Base-by-base conservation (phyloP, 768 basidiomycete species). In the Dioszegia aurantiaca region DNA sequence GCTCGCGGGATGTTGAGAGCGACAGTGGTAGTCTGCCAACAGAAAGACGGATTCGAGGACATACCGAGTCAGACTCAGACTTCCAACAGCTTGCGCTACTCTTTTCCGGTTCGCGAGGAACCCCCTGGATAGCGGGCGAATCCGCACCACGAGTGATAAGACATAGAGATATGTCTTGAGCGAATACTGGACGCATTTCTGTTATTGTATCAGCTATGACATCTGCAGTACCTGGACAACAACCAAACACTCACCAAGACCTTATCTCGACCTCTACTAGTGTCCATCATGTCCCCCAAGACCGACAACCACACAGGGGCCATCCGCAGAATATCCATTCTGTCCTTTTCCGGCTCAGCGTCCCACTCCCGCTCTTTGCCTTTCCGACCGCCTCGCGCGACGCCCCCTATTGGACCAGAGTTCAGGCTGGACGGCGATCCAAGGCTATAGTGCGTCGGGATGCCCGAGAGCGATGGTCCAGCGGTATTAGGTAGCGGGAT, bases 171-270 rank as follows among this genome's bases (percentile, higher is more conserved):
- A 74, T 14, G 68, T 72, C 41, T 62, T 49, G 4, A 71, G 55
- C 28, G 73, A 61, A 48, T 74, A 74, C 49, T 74, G 73, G 3
- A 59, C 53, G 56, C 66, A 68, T 74, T 74, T 74, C 73, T 74
- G 45, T 31, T 21, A 42, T 21, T 10, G 14, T 14, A 23, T 24
- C 51, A 53, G 36, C 36, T 37, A n/a, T n/a, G 5, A 21, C 30
- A 37, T 10, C 40, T n/a, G 30, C 30, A 21, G 40, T 23, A 28
- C 36, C 6, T n/a, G n/a, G 31, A 5, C 19, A 3, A n/a, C n/a
- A 8, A 24, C 28, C 28, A 28, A 14, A 5, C 12, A 68, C 72
- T 62, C 55, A 70, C 73, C 54, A 74, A 58, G 33, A 74, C 62
- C 59, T 74, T 74, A 54, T 74, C 73, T 26, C 73, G 41, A 2